Evolutionary conservation across 116 monocot genomes (phyloP), one percentile per base, ranked within the genome.

Genomic region (Iris pallida): DNA sequence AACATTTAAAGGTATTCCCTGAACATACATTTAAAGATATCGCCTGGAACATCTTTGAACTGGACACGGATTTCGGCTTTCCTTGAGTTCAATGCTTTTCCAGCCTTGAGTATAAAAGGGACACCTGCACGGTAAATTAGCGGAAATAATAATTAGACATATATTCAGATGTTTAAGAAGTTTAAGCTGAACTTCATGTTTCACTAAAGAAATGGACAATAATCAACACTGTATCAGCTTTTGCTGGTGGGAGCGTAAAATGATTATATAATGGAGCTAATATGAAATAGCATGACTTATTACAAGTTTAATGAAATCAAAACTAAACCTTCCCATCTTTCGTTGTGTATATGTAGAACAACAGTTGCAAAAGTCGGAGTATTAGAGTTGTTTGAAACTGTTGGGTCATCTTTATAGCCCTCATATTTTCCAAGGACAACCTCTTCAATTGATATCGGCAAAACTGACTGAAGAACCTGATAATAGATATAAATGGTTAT

Each of bases 31-130:
- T 72, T 89, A 69, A 85, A 96, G 15, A 96, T 96, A 72, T 96
- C 92, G 46, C 95, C 95, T 74, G 95, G 89, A 66, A 96, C 95
- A 65, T 96, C 95, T 77, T 96, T 96, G 66, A 96, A 96, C 59
- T 96, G 95, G 59, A 96, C 86, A 51, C 95, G 85, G 44, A 96
- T 85, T 83, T 96, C 95, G 51, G 91, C 92, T 76, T 96, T 96
- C 66, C 81, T 91, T 58, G 86, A 89, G 80, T 89, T 89, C 72
- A 96, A 78, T 52, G 95, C 89, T 83, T 96, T 96, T 74, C 95
- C 95, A 18, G 92, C 95, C 80, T 96, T 96, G 18, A 96, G 73
- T 57, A 96, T 87, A 68, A 96, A 91, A 49, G 95, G 95, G 59
- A 96, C 95, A 79, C 95, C 95, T 96, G 80, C 43, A 64, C 8